Evolutionary conservation across 495 filamentous ascomycete genomes (phyloP).

Genomic region (Bathelium albidoporum): DNA sequence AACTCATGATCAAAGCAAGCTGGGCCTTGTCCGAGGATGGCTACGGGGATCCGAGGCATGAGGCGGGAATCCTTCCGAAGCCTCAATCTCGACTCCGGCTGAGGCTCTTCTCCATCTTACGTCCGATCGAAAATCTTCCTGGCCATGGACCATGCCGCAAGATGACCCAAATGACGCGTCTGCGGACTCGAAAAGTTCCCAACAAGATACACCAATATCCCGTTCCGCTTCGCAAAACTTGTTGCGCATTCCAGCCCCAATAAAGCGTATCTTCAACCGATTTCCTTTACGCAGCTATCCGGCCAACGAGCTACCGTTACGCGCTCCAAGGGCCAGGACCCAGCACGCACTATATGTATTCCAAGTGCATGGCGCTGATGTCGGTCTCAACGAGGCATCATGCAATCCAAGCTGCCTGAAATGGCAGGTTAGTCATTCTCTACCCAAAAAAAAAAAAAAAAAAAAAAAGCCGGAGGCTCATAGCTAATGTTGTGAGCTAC

Average conservation of each 20-base stretch:
- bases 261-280: slow-evolving; percentile 72
- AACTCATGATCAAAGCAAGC: no score
- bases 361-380: slow-evolving; percentile 50
- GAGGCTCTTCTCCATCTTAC: no score
- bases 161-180: neutral
- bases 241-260: slow-evolving; percentile 60
- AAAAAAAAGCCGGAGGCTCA: no score
- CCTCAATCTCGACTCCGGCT: neutral
- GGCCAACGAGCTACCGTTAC: slow-evolving; percentile 63
- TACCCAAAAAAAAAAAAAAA: neutral
- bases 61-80: neutral
- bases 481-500: neutral
- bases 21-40: no score
- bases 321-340: slow-evolving; percentile 40
- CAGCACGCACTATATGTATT: slow-evolving; percentile 68
- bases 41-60: neutral
- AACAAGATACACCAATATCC: neutral
- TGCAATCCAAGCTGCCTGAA: slow-evolving; percentile 93
- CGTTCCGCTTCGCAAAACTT: slow-evolving; percentile 15
- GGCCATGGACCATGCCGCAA: neutral
- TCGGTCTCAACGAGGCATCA: slow-evolving; percentile 56
- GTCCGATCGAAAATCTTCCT: neutral
- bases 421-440: slow-evolving; percentile 66
- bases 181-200: neutral
- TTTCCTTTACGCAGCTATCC: slow-evolving; percentile 73